phyloP scores from a whole-genome alignment of 2,329 filamentous ascomycete genomes.

The Cytospora mali region DNA sequence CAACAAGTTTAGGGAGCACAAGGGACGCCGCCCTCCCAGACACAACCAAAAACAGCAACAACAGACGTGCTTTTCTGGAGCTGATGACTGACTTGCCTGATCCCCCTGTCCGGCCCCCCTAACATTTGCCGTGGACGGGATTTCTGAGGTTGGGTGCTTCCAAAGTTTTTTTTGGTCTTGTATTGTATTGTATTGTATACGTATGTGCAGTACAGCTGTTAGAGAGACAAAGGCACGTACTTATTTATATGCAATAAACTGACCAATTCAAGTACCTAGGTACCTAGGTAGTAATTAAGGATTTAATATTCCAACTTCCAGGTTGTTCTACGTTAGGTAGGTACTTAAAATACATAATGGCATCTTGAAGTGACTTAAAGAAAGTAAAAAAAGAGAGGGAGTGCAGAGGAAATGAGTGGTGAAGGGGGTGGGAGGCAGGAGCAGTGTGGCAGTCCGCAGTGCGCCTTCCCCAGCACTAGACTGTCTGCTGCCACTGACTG shows the following conservation, averaged over 20 bases:
- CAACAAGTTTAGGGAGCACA: slow-evolving; percentile 17
- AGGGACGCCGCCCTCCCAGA: slow-evolving; percentile 15
- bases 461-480: slow-evolving; percentile 10
- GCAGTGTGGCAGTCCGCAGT: slow-evolving; percentile 18
- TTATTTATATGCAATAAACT: neutral
- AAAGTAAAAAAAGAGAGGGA: neutral
- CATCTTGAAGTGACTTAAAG: neutral
- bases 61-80: slow-evolving; percentile 20
- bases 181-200: too few species aligned
- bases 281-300: neutral
- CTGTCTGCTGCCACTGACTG: slow-evolving; percentile 8
- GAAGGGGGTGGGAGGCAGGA: slow-evolving; percentile 8
- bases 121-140: neutral
- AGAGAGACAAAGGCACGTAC: neutral
- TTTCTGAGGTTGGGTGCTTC: neutral
- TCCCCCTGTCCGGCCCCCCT: neutral
- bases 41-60: slow-evolving; percentile 4
- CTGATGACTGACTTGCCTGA: slow-evolving; percentile 8
- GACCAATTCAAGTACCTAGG: too few species aligned
- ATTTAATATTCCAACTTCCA: neutral
- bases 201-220: neutral
- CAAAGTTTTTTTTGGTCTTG: neutral
- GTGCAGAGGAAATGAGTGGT: slow-evolving; percentile 3
- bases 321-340: too few species aligned
- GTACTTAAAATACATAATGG: neutral